Base-by-base conservation (phyloP, 2,329 filamentous ascomycete species). In the Xylaria sp. region DNA sequence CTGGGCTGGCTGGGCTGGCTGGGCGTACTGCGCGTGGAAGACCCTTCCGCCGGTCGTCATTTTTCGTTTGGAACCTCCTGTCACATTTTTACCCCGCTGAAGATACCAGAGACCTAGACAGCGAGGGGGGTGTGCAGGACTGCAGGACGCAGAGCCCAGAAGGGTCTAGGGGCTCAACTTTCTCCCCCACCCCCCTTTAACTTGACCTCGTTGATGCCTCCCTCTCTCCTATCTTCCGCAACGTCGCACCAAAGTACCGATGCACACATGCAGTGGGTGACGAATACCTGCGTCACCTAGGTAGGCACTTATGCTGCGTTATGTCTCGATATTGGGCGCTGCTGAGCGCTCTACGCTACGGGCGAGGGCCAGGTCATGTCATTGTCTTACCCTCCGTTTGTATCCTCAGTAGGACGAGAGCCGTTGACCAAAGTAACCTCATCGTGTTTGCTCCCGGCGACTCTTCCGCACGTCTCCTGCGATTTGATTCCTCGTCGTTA, bases 321-420 rank as follows among this genome's bases (percentile, higher is more conserved):
- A 48, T 59, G 58, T 61, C 50, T 59, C 39, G 50, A 56, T 45
- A 47, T 60, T 57, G 56, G 37, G 47, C 47, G 55, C 38, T 45
- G 38, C 44, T 49, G 51, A 47, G 43, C 21, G 39, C 39, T 39
- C 44, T 57, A 43, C 54, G 43, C 44, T 46, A 56, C 26, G 47
- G 45, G 51, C n/a, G n/a, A n/a, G 60, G 60, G 55, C 57, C 53
- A 56, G 62, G 59, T 59, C 60, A 56, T 59, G 39, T 50, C 48
- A 52, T 59, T 63, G 65, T 68, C 64, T 66, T 53, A 67, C 66
- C 51, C 57, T 56, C 60, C 62, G 65, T 68, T 69, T 69, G 65
- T 63, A 44, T 59, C 39, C 52, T 54, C 44, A 59, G 63, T 64
- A 62, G 52, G 60, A 67, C 64, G 53, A 61, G 56, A 51, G 51